Evolutionary conservation across 2,329 filamentous ascomycete species (phyloP).

Genomic region (Pleoardoris graminearum): DNA sequence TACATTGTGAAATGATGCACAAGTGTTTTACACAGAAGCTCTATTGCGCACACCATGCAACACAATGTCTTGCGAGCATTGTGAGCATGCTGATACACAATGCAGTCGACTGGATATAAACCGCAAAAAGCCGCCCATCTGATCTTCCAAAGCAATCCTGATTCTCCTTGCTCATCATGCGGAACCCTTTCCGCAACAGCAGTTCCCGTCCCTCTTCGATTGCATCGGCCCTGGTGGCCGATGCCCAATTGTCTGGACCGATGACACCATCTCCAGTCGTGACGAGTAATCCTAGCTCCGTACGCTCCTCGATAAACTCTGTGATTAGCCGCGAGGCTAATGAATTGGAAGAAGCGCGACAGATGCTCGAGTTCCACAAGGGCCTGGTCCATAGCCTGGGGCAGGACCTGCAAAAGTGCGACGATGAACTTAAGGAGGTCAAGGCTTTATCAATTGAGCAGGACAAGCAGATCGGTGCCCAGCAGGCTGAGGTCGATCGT

Average conservation of each 20-base stretch:
- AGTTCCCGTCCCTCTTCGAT: not conserved
- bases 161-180: not conserved
- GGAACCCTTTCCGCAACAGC: not conserved
- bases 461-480: not conserved
- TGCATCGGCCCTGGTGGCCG: not conserved
- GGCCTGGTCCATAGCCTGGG: not conserved
- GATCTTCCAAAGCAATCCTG: not conserved
- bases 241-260: not conserved
- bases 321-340: not conserved
- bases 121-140: not conserved
- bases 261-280: not conserved
- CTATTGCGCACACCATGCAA: not conserved
- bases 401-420: not conserved
- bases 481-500: not conserved
- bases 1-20: slow-evolving; percentile 30
- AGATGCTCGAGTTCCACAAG: not conserved
- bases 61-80: not conserved
- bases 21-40: slow-evolving; percentile 13
- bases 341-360: not conserved
- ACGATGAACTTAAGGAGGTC: not conserved
- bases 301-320: not conserved
- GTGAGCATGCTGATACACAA: not conserved
- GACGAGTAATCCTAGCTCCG: not conserved
- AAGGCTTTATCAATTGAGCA: not conserved
- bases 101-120: not conserved